Base-by-base conservation (phyloP, 371 early-diverging fungal species). In the Mucor piriformis region DNA sequence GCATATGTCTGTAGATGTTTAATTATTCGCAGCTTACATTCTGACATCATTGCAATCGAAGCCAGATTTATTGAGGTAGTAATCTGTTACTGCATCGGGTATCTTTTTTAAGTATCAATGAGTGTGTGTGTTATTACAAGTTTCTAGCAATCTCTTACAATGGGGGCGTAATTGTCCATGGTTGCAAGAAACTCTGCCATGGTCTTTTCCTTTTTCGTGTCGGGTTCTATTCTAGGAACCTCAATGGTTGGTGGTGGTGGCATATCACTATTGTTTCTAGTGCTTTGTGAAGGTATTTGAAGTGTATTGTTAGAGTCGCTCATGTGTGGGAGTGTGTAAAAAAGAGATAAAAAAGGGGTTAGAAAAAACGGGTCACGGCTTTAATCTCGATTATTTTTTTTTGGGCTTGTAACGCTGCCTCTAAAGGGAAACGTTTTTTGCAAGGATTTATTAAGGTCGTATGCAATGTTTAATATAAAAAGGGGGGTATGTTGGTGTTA, bases 61-160 rank as follows among this genome's bases (percentile, higher is more conserved):
- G 4, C 99, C 99, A 3, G 96, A 88, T 67, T 92, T 84, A 37
- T 90, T 86, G 42, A 99, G 76, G 69, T 95, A 96, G 73, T 97
- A 94, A 66, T 99, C 99, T 21, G 95, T 93, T 11, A 98, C 93
- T 32, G 92, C 91, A 67, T 99, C 99, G 34, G 99, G 99, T 66
- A 99, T 95, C 92, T 92, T 66, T 0, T 12, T 21, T 7, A 12
- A 15, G 6, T 29, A 21, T n/a, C 12, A 33, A 52, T 16, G 25
- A 25, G 18, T 42, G 18, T 6, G 10, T 5, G 16, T 5, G 2
- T 8, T 18, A 42, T 6, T 18, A 42, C n/a, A 40, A 8, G 3
- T 11, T 33, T 43, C 8, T n/a, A n/a, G n/a, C 4, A 10, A 6
- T 21, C 3, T 24, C 18, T 67, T 83, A 92, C 93, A 63, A 95